Conservation (phyloP, 2,329 filamentous ascomycete species). For the Colletotrichum horii region DNA sequence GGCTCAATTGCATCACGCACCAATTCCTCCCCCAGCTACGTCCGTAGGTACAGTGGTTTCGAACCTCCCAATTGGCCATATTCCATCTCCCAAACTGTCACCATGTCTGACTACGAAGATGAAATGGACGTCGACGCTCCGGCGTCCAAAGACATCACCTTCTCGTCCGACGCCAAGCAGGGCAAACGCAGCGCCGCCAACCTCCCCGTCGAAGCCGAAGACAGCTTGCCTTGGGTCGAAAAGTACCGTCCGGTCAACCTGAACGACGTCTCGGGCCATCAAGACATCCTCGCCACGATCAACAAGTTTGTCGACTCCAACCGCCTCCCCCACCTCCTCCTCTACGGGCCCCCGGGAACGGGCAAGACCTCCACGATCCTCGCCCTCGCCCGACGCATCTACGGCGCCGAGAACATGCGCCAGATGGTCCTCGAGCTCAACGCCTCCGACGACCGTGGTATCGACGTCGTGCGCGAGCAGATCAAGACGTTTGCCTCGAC, state of each 20-base stretch:
- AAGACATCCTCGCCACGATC: conserved; percentile 96
- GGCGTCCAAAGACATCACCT: conserved; percentile 58
- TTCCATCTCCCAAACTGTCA: background rate
- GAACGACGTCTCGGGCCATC: conserved; percentile 92
- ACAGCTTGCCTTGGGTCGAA: conserved; percentile 96
- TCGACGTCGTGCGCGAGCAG: conserved; percentile 97
- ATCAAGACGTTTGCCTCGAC: conserved; percentile 99
- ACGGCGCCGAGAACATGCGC: conserved; percentile 88
- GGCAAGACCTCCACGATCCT: conserved; percentile 98
- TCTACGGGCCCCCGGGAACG: conserved; percentile 95
- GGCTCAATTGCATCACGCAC: background rate
- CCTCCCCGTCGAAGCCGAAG: conserved; percentile 90
- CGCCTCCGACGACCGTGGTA: conserved; percentile 94
- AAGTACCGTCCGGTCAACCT: conserved; percentile 93
- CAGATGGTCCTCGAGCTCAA: conserved; percentile 99
- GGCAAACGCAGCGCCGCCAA: conserved; percentile 94
- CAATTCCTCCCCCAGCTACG: background rate
- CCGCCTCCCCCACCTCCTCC: conserved; percentile 89
- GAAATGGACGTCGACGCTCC: conserved; percentile 66
- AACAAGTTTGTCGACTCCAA: conserved; percentile 98
- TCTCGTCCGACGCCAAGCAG: conserved; percentile 80
- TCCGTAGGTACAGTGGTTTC: background rate
- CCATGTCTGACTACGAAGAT: conserved; percentile 65
- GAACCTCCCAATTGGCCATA: background rate
- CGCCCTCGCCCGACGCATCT: conserved; percentile 90